Percentiles rank a stretch among this genome's conserved stretches.
phyloP scores from a whole-genome alignment of 169 alveolate genomes.

The Plasmodium knowlesi region DNA sequence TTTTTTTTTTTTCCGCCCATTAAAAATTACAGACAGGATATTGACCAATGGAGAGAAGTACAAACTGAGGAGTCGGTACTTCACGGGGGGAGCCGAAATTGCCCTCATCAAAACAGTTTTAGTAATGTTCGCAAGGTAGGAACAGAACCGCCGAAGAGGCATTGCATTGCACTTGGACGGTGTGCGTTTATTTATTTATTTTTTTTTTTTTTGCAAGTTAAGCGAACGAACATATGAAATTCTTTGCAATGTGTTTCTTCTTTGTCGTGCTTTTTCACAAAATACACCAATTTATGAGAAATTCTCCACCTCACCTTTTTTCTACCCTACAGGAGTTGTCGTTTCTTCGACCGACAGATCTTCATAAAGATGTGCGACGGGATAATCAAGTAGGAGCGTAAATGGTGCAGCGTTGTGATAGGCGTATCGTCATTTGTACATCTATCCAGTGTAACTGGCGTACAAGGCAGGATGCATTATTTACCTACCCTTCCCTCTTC shows the following conservation, averaged over 20 bases:
- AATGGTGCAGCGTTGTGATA: too few relatives aligned
- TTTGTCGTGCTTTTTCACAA: background rate
- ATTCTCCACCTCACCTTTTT: background rate
- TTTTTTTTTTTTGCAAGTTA: background rate
- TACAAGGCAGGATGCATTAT: background rate
- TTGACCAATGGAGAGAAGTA: slow-evolving; percentile 22
- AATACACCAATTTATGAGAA: background rate
- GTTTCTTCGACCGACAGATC: slow-evolving; percentile 48
- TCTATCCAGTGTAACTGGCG: background rate
- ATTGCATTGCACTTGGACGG: background rate
- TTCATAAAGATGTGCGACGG: slow-evolving; percentile 68
- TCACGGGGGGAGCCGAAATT: slow-evolving; percentile 35
- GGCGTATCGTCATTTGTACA: background rate
- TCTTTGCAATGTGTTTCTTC: background rate
- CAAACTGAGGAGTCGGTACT: slow-evolving; percentile 24
- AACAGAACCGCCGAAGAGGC: background rate
- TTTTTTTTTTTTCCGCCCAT: background rate
- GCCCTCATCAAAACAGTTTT: slow-evolving; percentile 27
- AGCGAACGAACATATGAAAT: background rate
- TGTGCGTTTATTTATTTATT: slow-evolving; percentile 1
- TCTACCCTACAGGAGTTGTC: slow-evolving; percentile 21
- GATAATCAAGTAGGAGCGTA: slow-evolving; percentile 35
- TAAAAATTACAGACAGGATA: slow-evolving; percentile 10
- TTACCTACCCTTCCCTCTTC: background rate
- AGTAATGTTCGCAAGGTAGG: slow-evolving; percentile 33